Base-by-base conservation (phyloP, 2,329 filamentous ascomycete species). In the Sclerotinia trifoliorum region DNA sequence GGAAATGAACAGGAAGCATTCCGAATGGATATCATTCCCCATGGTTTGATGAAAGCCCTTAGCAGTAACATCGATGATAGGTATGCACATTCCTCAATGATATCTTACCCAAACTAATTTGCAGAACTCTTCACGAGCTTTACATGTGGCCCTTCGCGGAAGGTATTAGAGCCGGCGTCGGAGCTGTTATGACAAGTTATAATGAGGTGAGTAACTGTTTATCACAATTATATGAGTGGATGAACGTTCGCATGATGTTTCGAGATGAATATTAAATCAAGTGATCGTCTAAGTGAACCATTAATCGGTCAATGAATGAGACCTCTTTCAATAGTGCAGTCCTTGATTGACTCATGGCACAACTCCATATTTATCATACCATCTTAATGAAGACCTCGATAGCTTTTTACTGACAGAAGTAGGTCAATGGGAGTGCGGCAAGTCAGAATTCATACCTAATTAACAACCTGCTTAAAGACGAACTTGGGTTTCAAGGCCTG, bases 181-280 rank as follows among this genome's bases (percentile, higher is more conserved):
- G 87, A 1, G 89, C 89, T 10, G 82, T 96, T 65, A 96, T 96
- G 93, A 93, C 92, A 77, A 86, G 88, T 1, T 96, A 96, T 73
- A 90, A 92, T 75, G 87, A 86, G 74, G 79, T 68, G 46, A 46
- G 58, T 46, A n/a, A 26, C 32, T 19, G 8, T 46, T 24, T 24
- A 11, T 19, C 11, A n/a, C 4, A 35, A 15, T 5, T 24, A n/a
- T 26, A n/a, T 39, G 15, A 64, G 17, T 26, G 8, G 17, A 26
- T 52, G 17, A 35, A n/a, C 35, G 7, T 21, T 32, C 13, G 15
- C 19, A 19, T 49, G 42, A 56, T 35, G 32, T 24, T 57, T 42
- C n/a, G 21, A 42, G 11, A 29, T 61, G 11, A 29, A 21, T 29
- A 48, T 42, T 10, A n/a, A 48, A 19, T 48, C 26, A 21, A 21